These are phyloP conservation scores for Irpex lacteus DNA, from an alignment of 1,284 basidiomycete species.

Conservation along the genomic window DNA sequence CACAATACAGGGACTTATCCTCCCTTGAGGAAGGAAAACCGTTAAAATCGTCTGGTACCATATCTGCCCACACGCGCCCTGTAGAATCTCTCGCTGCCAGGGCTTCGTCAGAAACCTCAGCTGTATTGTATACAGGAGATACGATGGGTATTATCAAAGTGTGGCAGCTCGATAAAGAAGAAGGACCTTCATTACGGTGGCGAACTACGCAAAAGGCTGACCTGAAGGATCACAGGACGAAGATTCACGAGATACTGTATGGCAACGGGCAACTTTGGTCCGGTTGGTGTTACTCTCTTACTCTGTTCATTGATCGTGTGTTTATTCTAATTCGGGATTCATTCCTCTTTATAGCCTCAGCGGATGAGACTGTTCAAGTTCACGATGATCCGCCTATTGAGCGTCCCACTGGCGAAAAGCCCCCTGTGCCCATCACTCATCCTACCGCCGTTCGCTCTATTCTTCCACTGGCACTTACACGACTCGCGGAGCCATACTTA, in stretches of 20 bases:
- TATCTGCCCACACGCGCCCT: constrained; percentile 74
- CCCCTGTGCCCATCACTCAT: constrained; percentile 57
- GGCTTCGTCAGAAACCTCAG: constrained; percentile 40
- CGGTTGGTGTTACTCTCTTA: constrained; percentile 43
- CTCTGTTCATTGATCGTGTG: no score
- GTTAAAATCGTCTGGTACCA: constrained; percentile 55
- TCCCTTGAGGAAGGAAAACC: constrained; percentile 39
- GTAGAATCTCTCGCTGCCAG: constrained; percentile 61
- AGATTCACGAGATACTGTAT: constrained; percentile 71
- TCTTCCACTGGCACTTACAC: constrained; percentile 63
- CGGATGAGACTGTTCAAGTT: constrained; percentile 80
- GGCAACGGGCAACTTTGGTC: constrained; percentile 79
- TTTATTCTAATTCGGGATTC: no score
- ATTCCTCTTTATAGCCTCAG: constrained; percentile 58
- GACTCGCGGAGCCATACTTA: constrained; percentile 63
- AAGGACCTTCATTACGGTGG: constrained; percentile 46
- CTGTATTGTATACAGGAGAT: constrained; percentile 74
- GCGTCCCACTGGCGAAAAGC: constrained; percentile 24
- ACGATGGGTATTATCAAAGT: constrained; percentile 82
- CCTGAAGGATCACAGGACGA: constrained; percentile 72
- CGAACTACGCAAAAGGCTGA: constrained; percentile 52
- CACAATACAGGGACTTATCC: constrained; percentile 56
- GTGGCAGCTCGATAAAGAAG: constrained; percentile 61
- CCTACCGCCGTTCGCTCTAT: constrained; percentile 69
- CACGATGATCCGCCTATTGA: constrained; percentile 34